Percentiles rank a stretch among this genome's conserved stretches.
phyloP scores from a whole-genome alignment of 2,329 filamentous ascomycete species.

The Trichoderma lentiforme region DNA sequence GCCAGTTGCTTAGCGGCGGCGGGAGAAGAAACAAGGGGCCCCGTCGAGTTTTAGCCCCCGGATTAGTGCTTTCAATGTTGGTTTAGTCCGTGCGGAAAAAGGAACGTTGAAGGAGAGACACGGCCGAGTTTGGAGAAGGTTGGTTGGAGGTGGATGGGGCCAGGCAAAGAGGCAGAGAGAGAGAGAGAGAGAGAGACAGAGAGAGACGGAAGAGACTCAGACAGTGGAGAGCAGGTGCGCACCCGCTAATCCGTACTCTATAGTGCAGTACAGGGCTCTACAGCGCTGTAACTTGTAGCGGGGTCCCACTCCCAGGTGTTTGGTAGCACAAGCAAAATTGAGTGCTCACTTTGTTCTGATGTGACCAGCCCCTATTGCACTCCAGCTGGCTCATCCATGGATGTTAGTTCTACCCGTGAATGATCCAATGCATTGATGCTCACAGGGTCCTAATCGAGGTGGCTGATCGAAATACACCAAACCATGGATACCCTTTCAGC shows the following conservation, averaged over 20 bases:
- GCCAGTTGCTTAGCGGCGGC: conserved; percentile 3
- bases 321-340: not conserved
- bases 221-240: not conserved
- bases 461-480: not conserved
- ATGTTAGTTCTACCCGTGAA: not conserved
- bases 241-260: not conserved
- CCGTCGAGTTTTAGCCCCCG: not conserved
- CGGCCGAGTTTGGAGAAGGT: not conserved
- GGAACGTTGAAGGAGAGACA: not conserved
- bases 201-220: not conserved
- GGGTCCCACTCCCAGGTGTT: not conserved
- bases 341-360: not conserved
- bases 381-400: not conserved
- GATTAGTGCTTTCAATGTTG: not conserved
- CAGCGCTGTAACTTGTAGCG: not conserved
- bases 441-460: not conserved
- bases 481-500: not conserved
- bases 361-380: not conserved
- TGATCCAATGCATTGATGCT: not conserved
- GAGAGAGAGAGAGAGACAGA: not conserved
- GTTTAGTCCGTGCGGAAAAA: not conserved
- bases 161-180: not conserved
- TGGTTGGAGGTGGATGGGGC: not conserved
- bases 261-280: too few relatives aligned
- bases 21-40: not conserved